Conservation (phyloP, 495 filamentous ascomycete species). For the Tuber borchii region DNA sequence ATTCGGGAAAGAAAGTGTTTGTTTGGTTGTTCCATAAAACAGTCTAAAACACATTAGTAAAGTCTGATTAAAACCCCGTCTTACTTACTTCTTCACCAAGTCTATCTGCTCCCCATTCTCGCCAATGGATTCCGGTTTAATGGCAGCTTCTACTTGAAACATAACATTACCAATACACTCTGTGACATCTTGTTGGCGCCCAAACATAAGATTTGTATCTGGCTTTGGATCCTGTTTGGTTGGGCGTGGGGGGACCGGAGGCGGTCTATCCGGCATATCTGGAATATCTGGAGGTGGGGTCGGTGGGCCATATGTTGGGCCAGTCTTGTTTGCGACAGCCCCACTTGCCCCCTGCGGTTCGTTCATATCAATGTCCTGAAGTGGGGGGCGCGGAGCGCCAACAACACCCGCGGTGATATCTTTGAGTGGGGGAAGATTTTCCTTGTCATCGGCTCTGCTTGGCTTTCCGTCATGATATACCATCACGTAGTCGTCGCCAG, state of each 20-base stretch:
- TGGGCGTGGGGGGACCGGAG: slow-evolving; percentile 45
- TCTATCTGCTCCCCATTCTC: slow-evolving; percentile 70
- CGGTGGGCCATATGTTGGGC: slow-evolving; percentile 15
- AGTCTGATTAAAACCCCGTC: not conserved
- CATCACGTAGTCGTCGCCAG: slow-evolving; percentile 39
- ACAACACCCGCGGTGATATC: slow-evolving; percentile 10
- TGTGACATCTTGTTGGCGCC: slow-evolving; percentile 80
- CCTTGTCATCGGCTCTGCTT: slow-evolving; percentile 44
- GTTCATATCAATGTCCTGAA: slow-evolving; percentile 24
- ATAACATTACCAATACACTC: slow-evolving; percentile 90
- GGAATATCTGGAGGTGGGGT: slow-evolving; percentile 36
- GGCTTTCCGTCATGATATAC: slow-evolving; percentile 28
- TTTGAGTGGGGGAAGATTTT: slow-evolving; percentile 44
- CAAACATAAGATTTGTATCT: slow-evolving; percentile 56
- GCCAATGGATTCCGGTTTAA: slow-evolving; percentile 57
- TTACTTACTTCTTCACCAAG: slow-evolving; percentile 58
- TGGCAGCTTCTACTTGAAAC: slow-evolving; percentile 81
- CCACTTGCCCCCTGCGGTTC: slow-evolving; percentile 10
- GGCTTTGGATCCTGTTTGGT: slow-evolving; percentile 44
- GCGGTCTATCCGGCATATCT: slow-evolving; percentile 41
- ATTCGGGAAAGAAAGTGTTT: slow-evolving; percentile 39
- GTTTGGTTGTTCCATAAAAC: slow-evolving; percentile 55
- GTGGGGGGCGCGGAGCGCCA: slow-evolving; percentile 26
- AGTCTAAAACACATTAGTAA: slow-evolving; percentile 43
- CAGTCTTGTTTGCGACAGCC: slow-evolving; percentile 6